Conservation (phyloP, 2,329 filamentous ascomycete genomes). For the Dothideomycetes sp. region DNA sequence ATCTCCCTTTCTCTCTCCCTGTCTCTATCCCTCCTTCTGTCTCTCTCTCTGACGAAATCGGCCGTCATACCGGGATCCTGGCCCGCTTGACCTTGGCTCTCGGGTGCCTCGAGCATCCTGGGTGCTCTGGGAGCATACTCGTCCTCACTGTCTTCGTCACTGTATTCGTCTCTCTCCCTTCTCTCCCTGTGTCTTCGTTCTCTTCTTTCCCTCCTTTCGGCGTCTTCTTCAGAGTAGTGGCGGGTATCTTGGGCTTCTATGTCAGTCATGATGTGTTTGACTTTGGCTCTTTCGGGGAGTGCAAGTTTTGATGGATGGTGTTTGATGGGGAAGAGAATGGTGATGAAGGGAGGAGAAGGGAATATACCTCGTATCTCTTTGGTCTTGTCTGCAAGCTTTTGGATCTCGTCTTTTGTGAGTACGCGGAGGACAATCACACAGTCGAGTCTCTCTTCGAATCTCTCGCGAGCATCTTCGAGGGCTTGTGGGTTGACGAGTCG, state of each 20-base stretch:
- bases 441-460: conserved; percentile 85
- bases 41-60: conserved; percentile 13
- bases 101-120: conserved; percentile 28
- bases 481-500: conserved; percentile 84
- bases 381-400: conserved; percentile 74
- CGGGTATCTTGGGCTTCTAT: conserved; percentile 22
- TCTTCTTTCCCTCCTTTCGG: conserved; percentile 17
- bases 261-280: background rate
- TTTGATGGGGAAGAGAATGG: background rate
- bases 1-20: conserved; percentile 19
- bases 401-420: conserved; percentile 79
- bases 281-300: background rate
- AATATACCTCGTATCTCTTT: conserved; percentile 59
- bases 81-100: conserved; percentile 2
- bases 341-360: background rate
- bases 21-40: conserved; percentile 16
- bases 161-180: conserved; percentile 26
- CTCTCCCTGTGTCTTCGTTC: conserved; percentile 17
- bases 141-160: conserved; percentile 24
- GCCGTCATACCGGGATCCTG: conserved; percentile 3
- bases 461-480: conserved; percentile 74
- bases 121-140: conserved; percentile 23
- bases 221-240: conserved; percentile 23
- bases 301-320: background rate
- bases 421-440: conserved; percentile 90